Evolutionary conservation across 768 basidiomycete species (phyloP).

Genomic region (Cytidiella melzeri): DNA sequence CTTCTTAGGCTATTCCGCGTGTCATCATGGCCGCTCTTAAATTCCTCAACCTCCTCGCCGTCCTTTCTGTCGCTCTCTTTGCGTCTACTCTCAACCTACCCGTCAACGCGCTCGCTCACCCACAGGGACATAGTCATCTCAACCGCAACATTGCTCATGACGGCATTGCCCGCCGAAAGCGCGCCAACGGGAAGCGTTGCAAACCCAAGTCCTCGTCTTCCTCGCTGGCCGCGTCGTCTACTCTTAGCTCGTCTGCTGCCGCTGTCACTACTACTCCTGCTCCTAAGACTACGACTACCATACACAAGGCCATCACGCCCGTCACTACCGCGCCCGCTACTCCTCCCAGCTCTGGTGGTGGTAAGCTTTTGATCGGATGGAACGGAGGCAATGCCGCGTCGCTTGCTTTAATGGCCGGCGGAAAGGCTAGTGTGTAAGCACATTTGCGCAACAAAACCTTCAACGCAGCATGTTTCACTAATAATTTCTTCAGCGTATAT

Average conservation of each 20-base stretch:
- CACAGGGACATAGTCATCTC: slow-evolving; percentile 22
- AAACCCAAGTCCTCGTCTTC: slow-evolving; percentile 36
- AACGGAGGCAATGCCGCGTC: slow-evolving; percentile 43
- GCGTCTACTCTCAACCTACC: slow-evolving; percentile 43
- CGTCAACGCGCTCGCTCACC: slow-evolving; percentile 42
- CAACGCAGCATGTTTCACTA: not conserved
- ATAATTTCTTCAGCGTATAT: slow-evolving; percentile 28
- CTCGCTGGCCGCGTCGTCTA: slow-evolving; percentile 10
- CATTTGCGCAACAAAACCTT: too few relatives aligned
- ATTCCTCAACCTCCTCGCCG: slow-evolving; percentile 50
- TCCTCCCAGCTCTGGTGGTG: slow-evolving; percentile 6
- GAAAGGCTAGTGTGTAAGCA: slow-evolving; percentile 36
- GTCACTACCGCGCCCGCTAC: slow-evolving; percentile 12
- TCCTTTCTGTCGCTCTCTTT: slow-evolving; percentile 53
- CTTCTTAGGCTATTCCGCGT: not conserved
- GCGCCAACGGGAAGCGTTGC: slow-evolving; percentile 45
- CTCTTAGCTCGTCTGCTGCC: slow-evolving; percentile 8
- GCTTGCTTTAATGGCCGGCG: slow-evolving; percentile 42
- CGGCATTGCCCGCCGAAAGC: slow-evolving; percentile 37
- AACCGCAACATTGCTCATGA: slow-evolving; percentile 37
- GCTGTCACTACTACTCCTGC: slow-evolving; percentile 3
- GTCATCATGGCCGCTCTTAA: slow-evolving; percentile 30
- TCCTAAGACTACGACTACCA: slow-evolving; percentile 10
- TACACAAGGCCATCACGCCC: slow-evolving; percentile 1
- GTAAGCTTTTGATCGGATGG: slow-evolving; percentile 61